Percentiles rank a stretch among this genome's conserved stretches.
phyloP scores from a whole-genome alignment of 2,329 filamentous ascomycete genomes.

The Aspergillus ruber region DNA sequence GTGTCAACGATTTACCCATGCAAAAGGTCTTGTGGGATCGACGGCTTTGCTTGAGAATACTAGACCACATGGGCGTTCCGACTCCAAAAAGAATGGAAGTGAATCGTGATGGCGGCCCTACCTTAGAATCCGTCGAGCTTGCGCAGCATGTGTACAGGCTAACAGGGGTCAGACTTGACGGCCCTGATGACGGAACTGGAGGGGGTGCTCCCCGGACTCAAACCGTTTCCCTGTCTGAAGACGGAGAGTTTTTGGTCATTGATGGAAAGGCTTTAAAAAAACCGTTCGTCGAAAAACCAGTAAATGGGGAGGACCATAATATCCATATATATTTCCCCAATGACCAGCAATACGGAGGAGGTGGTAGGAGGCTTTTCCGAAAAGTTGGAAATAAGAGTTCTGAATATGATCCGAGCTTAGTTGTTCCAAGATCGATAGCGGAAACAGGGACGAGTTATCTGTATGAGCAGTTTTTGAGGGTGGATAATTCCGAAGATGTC shows the following conservation, averaged over 20 bases:
- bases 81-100: conserved; percentile 86
- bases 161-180: conserved; percentile 69
- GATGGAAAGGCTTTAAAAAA: conserved; percentile 78
- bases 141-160: conserved; percentile 72
- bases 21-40: conserved; percentile 96
- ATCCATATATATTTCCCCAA: conserved; percentile 96
- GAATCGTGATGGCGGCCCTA: conserved; percentile 84
- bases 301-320: conserved; percentile 97
- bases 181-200: conserved; percentile 61
- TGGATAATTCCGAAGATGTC: conserved; percentile 96
- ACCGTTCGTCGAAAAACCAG: conserved; percentile 96
- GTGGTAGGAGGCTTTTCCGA: conserved; percentile 84
- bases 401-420: conserved; percentile 76
- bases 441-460: conserved; percentile 81
- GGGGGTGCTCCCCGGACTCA: conserved; percentile 52
- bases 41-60: conserved; percentile 75
- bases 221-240: conserved; percentile 78
- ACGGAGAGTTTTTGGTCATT: conserved; percentile 80
- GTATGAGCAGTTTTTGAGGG: conserved; percentile 94
- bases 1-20: conserved; percentile 96
- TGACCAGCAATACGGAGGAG: conserved; percentile 65
- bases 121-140: conserved; percentile 69
- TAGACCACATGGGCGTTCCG: conserved; percentile 83
- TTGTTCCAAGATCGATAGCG: conserved; percentile 70
- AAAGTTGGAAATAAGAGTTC: conserved; percentile 99